phyloP scores from a whole-genome alignment of 2,329 filamentous ascomycete genomes.

The Arthroderma sp. region DNA sequence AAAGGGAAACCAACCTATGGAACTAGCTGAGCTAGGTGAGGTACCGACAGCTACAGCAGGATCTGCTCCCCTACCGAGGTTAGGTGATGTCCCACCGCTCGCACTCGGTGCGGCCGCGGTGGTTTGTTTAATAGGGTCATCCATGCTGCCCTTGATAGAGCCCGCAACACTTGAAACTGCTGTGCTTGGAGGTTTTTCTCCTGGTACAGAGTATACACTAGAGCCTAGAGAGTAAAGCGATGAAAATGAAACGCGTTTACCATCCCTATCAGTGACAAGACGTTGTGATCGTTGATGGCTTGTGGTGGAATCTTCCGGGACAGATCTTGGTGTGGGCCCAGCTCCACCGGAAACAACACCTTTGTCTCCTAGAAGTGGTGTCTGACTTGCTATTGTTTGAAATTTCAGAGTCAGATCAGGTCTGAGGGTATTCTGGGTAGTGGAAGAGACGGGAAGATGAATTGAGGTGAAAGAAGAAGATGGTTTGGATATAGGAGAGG shows the following conservation, averaged over 20 bases:
- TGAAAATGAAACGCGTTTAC: slow-evolving; percentile 57
- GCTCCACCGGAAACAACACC: not conserved
- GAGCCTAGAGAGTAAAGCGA: slow-evolving; percentile 50
- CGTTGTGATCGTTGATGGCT: slow-evolving; percentile 4
- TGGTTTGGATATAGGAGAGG: no score
- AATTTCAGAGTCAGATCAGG: no score
- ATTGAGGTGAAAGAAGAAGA: no score
- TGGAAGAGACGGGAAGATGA: no score
- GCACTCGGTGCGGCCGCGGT: not conserved
- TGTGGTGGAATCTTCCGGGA: slow-evolving; percentile 1
- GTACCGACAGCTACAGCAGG: not conserved
- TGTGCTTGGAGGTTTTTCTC: slow-evolving; percentile 16
- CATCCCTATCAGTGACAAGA: slow-evolving; percentile 23
- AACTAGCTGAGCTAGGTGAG: not conserved
- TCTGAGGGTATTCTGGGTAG: no score
- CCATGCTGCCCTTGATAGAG: slow-evolving; percentile 19
- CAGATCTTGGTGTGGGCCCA: not conserved
- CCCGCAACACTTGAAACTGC: slow-evolving; percentile 24
- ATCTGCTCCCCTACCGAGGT: not conserved
- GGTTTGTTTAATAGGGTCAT: slow-evolving; percentile 7
- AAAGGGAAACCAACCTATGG: not conserved
- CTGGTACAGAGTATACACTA: slow-evolving; percentile 8
- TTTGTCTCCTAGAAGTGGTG: no score
- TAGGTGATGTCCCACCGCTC: not conserved
- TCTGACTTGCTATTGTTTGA: no score